These are phyloP conservation scores for Pluteus cervinus DNA, from an alignment of 768 basidiomycete species.

Conservation along the genomic window DNA sequence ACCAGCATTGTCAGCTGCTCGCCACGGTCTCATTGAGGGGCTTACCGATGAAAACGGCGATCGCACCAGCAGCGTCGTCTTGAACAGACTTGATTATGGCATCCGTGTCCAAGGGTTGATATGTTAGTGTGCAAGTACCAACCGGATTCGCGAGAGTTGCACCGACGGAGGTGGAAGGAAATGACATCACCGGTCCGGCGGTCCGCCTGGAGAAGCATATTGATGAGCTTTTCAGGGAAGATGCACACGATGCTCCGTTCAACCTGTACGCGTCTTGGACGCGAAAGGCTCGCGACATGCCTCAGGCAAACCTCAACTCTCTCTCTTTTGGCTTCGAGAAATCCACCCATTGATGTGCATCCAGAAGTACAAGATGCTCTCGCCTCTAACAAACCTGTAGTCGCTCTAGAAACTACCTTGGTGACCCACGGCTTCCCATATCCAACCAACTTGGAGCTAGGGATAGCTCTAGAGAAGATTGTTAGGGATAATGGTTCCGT, in stretches of 20 bases:
- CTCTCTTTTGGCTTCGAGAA: too few species aligned
- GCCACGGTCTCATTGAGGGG: too few species aligned
- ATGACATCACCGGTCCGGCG: conserved; percentile 4
- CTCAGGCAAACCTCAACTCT: too few species aligned
- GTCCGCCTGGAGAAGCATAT: neutral
- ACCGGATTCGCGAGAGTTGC: conserved; percentile 36
- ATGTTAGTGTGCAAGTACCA: conserved; percentile 55
- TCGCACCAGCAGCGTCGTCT: conserved; percentile 64
- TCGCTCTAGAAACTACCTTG: conserved; percentile 89
- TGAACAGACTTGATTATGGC: conserved; percentile 57
- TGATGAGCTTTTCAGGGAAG: neutral
- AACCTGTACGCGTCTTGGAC: too few species aligned
- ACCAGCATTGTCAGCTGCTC: conserved; percentile 3
- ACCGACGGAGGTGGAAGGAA: conserved; percentile 31
- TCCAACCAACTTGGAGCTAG: conserved; percentile 69
- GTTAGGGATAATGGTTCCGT: conserved; percentile 71
- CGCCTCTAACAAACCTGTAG: conserved; percentile 55
- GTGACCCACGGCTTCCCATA: conserved; percentile 91
- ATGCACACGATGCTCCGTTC: too few species aligned
- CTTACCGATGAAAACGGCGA: conserved; percentile 67
- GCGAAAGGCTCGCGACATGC: too few species aligned
- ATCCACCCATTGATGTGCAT: conserved; percentile 57
- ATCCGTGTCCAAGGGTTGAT: conserved; percentile 49
- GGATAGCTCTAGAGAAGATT: conserved; percentile 63
- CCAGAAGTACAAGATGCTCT: conserved; percentile 85